phyloP scores from a whole-genome alignment of 148 eudicot species.

The Rhododendron griersonianum region DNA sequence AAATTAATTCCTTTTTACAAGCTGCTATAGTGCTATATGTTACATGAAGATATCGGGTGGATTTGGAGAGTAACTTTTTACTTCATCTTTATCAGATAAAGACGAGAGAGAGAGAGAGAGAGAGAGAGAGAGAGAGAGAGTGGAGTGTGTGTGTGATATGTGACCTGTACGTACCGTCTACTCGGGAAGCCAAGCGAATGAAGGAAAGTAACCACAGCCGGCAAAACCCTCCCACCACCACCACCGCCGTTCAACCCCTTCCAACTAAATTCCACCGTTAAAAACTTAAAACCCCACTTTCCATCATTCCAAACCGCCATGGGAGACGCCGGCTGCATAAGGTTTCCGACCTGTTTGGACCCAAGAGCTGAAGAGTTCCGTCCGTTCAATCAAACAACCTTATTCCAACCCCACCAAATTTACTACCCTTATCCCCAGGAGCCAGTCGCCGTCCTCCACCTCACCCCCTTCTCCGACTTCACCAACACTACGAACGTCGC shows the following conservation, averaged over 20 bases:
- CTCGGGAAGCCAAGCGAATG: conserved; percentile 3
- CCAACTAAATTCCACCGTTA: neutral
- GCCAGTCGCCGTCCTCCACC: neutral
- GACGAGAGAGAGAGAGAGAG: neutral
- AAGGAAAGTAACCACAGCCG: conserved; percentile 1
- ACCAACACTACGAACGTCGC: neutral
- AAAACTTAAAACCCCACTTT: neutral
- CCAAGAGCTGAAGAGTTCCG: conserved; percentile 56
- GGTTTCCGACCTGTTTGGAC: conserved; percentile 32
- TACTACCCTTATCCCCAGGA: neutral
- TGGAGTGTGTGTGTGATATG: neutral
- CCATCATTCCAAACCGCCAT: conserved; percentile 2
- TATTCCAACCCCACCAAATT: neutral
- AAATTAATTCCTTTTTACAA: too few relatives aligned
- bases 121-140: neutral
- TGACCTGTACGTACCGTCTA: neutral
- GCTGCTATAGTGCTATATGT: too few relatives aligned
- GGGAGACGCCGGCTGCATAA: conserved; percentile 28
- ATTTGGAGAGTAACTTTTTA: too few relatives aligned
- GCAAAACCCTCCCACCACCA: neutral
- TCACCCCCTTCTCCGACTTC: too few relatives aligned
- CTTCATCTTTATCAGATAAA: too few relatives aligned
- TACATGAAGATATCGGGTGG: too few relatives aligned
- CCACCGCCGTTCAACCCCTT: neutral
- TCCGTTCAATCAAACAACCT: conserved; percentile 5